Percentiles rank a stretch among this genome's conserved stretches.
Evolutionary conservation across 1,139 yeast species (phyloP).

Genomic region (Taiozyma onychis): DNA sequence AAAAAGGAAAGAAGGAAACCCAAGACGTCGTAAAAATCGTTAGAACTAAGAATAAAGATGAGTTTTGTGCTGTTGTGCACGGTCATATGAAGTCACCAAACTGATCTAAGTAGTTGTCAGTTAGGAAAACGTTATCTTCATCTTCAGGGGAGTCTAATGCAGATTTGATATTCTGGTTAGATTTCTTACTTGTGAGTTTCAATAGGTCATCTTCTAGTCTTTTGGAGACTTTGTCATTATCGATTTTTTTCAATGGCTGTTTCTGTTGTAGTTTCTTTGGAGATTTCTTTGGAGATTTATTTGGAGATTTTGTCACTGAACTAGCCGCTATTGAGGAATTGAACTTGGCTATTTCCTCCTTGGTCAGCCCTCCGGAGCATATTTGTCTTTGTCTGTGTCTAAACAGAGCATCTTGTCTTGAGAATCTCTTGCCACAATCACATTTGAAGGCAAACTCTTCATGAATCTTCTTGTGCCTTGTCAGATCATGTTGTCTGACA

Average conservation of each 20-base stretch:
- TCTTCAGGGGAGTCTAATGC: not conserved
- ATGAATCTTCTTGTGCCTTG: slow-evolving; percentile 88
- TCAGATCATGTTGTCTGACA: slow-evolving; percentile 86
- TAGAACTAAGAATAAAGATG: not conserved
- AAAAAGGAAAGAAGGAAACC: not conserved
- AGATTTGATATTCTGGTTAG: not conserved
- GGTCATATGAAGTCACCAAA: not conserved
- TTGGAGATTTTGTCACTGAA: slow-evolving; percentile 6
- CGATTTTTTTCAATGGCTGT: slow-evolving; percentile 5
- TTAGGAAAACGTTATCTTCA: not conserved
- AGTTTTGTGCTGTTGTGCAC: not conserved
- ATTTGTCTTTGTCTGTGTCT: slow-evolving; percentile 77
- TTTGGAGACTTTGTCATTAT: slow-evolving; percentile 23
- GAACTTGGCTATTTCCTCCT: slow-evolving; percentile 10
- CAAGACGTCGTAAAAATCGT: not conserved
- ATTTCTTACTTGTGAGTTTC: not conserved
- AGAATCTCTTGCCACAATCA: slow-evolving; percentile 89
- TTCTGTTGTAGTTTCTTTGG: not conserved
- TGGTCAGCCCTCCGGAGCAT: slow-evolving; percentile 42
- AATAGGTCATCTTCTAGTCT: slow-evolving; percentile 19
- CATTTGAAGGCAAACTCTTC: slow-evolving; percentile 70
- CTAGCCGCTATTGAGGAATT: not conserved
- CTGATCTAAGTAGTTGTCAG: not conserved
- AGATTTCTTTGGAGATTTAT: slow-evolving; percentile 7
- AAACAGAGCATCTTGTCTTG: slow-evolving; percentile 82